These are phyloP conservation scores for Zizania latifolia DNA, from an alignment of 176 grass and related monocot genomes.

Conservation along the genomic window DNA sequence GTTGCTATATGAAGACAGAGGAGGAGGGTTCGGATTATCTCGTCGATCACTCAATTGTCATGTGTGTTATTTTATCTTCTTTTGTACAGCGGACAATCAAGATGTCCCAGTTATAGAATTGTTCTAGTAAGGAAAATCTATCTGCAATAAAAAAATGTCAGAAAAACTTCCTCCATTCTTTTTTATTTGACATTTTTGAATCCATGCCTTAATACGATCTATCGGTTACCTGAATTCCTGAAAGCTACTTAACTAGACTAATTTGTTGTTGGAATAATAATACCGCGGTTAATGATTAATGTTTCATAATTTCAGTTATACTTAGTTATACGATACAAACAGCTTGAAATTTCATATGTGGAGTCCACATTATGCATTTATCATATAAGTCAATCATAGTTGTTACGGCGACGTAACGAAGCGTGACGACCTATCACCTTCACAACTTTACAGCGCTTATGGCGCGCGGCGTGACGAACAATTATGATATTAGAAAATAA, in stretches of 20 bases:
- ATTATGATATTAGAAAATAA: no score
- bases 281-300: neutral
- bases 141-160: neutral
- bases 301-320: no score
- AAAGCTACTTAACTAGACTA: no score
- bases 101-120: neutral
- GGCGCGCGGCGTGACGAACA: no score
- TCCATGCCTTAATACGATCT: neutral
- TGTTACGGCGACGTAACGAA: no score
- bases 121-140: neutral
- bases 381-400: no score
- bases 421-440: no score
- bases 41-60: slow-evolving; percentile 95
- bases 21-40: slow-evolving; percentile 93
- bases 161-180: neutral
- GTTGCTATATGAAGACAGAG: slow-evolving; percentile 99
- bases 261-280: neutral
- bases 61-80: slow-evolving; percentile 39
- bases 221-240: neutral
- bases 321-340: neutral
- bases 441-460: no score
- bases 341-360: neutral
- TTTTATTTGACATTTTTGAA: neutral
- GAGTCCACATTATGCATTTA: no score
- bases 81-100: neutral